Evolutionary conservation across 345 rosid species (phyloP).

Genomic region (Laguncularia racemosa): DNA sequence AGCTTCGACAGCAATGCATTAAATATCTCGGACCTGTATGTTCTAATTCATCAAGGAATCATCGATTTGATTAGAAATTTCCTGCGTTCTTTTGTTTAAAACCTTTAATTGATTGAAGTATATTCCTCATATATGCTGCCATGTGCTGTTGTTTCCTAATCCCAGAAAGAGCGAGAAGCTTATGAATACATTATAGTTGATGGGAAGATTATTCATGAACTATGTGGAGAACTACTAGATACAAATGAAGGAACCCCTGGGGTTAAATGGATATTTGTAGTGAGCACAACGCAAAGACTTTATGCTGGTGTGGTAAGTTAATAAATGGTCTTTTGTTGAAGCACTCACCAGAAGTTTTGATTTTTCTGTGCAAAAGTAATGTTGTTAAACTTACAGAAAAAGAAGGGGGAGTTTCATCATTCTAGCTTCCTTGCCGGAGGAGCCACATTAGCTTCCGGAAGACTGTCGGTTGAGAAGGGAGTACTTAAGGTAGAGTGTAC

Average conservation of each 20-base stretch:
- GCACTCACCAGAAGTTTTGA: not conserved
- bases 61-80: too few species aligned
- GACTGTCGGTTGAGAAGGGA: constrained; percentile 56
- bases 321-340: not conserved
- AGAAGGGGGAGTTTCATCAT: constrained; percentile 90
- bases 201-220: constrained; percentile 23
- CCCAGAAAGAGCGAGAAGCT: constrained; percentile 27
- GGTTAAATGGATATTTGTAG: constrained; percentile 30
- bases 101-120: not conserved
- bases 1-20: constrained; percentile 26
- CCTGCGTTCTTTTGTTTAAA: too few species aligned
- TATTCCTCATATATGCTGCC: constrained; percentile 1
- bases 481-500: constrained; percentile 41
- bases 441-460: constrained; percentile 81
- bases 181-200: constrained; percentile 17
- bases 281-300: constrained; percentile 23
- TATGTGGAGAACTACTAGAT: constrained; percentile 18
- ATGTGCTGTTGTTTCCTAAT: constrained; percentile 3
- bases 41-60: not conserved
- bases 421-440: constrained; percentile 98
- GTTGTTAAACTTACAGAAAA: constrained; percentile 45
- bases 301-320: constrained; percentile 33
- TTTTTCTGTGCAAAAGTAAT: not conserved
- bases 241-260: constrained; percentile 15
- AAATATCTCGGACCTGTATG: constrained; percentile 35